Evolutionary conservation across 2,329 filamentous ascomycete species (phyloP), one percentile per base, ranked within the genome.

Genomic region (Colletotrichum abscissum): DNA sequence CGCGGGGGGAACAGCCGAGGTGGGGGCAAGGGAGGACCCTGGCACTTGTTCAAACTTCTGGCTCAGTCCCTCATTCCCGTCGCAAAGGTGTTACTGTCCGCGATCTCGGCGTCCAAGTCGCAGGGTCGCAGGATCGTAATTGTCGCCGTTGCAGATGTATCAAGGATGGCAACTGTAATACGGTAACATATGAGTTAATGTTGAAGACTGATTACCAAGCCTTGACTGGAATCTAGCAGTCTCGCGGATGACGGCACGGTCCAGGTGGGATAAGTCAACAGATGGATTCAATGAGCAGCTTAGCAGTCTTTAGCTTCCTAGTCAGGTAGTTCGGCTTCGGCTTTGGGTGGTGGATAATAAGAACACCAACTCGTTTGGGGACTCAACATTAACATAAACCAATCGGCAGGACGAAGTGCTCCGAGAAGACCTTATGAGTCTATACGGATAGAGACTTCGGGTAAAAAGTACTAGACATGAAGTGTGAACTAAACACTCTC

Each of bases 1-100:
- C 28, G 63, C 63, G 67, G 55, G 55, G 63, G 63, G 16, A 26
- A 55, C 30, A 67, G 11, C 63, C 22, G 22, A n/a, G 38, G 62
- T 19, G 24, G 30, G 30, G 11, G 52, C 12, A n/a, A 11, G 49
- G 16, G 57, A 49, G 56, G 22, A 38, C 19, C 55, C 56, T 46
- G 56, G 42, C 33, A 35, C 11, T 5, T 35, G 33, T 35, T 35
- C 33, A 35, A 35, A 35, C 11, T 35, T 35, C 33, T 35, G 9
- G 33, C 33, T 6, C 42, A 49, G 46, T 67, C 63, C 56, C 16
- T 52, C 11, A 19, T 30, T 33, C 30, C 55, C 54, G 19, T n/a
- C 16, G 28, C 26, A n/a, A 22, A 22, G 30, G 49, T 58, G 66
- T 52, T 26, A 14, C 5, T 28, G 9, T 63, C 52, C 4, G 55